These are phyloP conservation scores for Eucalyptus erythrocorys DNA, from an alignment of 345 rosid species.

Conservation along the genomic window DNA sequence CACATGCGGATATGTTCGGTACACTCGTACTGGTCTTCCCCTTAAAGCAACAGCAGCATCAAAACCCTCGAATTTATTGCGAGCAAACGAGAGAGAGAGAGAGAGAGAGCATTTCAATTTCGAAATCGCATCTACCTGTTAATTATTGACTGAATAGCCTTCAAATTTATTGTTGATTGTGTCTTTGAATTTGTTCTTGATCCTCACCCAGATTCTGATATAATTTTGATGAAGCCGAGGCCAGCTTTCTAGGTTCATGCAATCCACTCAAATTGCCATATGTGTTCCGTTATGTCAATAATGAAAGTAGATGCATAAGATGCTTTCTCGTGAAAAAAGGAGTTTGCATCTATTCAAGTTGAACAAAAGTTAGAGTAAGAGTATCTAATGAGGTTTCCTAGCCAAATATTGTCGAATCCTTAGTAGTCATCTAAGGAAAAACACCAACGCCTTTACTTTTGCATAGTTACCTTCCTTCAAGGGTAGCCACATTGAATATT, in stretches of 20 bases:
- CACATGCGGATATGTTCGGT: background rate
- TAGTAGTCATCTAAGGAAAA: background rate
- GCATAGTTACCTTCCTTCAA: background rate
- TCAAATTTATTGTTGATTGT: background rate
- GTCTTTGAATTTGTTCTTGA: background rate
- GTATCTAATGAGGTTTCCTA: background rate
- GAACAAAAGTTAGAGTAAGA: background rate
- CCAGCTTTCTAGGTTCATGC: background rate
- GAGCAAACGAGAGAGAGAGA: background rate
- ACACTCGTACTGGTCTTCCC: background rate
- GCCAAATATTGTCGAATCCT: background rate
- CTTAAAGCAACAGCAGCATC: background rate
- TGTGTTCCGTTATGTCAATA: background rate
- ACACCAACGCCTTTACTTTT: background rate
- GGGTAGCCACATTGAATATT: background rate
- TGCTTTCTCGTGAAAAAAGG: background rate
- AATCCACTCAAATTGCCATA: background rate
- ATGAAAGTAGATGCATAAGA: background rate
- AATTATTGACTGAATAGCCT: background rate
- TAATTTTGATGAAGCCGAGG: background rate
- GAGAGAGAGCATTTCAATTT: background rate
- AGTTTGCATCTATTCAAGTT: background rate
- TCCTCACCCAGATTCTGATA: background rate
- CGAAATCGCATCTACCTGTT: background rate
- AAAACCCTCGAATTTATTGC: background rate